Percentiles rank a stretch among this genome's conserved stretches.
phyloP scores from a whole-genome alignment of 768 basidiomycete species.

The Pulveroboletus sp. region DNA sequence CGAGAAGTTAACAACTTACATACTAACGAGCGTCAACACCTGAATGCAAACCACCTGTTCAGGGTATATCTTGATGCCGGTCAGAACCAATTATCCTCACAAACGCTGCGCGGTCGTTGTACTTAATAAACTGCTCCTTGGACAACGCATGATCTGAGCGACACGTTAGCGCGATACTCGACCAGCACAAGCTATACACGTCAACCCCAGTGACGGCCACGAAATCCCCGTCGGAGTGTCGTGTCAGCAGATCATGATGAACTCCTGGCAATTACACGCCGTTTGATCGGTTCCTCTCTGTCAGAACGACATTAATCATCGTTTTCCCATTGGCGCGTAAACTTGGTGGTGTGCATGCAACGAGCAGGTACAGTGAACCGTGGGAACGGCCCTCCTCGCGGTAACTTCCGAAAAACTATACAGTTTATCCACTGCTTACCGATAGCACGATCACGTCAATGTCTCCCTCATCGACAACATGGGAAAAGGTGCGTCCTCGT shows the following conservation, averaged over 20 bases:
- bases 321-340: too few species aligned
- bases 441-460: slow-evolving; percentile 27
- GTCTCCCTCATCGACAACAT: slow-evolving; percentile 58
- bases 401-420: slow-evolving; percentile 42
- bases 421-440: slow-evolving; percentile 32
- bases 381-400: too few species aligned
- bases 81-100: slow-evolving; percentile 86
- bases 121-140: slow-evolving; percentile 90
- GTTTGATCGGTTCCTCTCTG: slow-evolving; percentile 88
- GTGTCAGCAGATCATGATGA: slow-evolving; percentile 81
- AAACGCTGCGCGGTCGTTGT: slow-evolving; percentile 85
- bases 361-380: too few species aligned
- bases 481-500: slow-evolving; percentile 60
- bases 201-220: slow-evolving; percentile 78
- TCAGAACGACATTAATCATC: slow-evolving; percentile 89
- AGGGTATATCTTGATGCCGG: slow-evolving; percentile 77
- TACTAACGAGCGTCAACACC: slow-evolving; percentile 77
- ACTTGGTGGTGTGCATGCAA: too few species aligned
- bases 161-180: slow-evolving; percentile 7
- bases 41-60: slow-evolving; percentile 94
- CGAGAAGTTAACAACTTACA: background rate
- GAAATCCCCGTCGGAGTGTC: slow-evolving; percentile 71
- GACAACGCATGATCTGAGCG: slow-evolving; percentile 79
- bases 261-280: slow-evolving; percentile 75
- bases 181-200: slow-evolving; percentile 46